Evolutionary conservation across 2,329 filamentous ascomycete genomes (phyloP).

Genomic region (Paecilomyces formosus): DNA sequence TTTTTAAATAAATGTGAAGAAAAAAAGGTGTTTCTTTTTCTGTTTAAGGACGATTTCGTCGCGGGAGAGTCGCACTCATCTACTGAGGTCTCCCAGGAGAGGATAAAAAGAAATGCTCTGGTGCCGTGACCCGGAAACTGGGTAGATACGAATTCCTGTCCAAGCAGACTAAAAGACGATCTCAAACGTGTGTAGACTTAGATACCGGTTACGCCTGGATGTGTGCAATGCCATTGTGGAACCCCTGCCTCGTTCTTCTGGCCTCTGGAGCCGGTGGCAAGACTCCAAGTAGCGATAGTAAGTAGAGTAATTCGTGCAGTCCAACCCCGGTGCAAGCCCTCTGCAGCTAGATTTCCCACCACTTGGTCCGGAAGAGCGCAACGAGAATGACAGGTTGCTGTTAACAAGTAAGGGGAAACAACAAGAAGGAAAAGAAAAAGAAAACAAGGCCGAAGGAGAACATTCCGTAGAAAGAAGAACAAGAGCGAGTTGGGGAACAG

Average conservation of each 20-base stretch:
- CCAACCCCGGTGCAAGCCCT: neutral
- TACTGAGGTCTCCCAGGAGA: neutral
- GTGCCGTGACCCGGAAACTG: neutral
- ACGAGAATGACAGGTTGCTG: slow-evolving; percentile 1
- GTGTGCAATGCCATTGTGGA: slow-evolving; percentile 9
- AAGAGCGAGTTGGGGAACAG: slow-evolving; percentile 5
- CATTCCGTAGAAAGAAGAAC: neutral
- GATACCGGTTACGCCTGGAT: slow-evolving; percentile 18
- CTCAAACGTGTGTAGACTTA: slow-evolving; percentile 12
- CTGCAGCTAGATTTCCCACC: neutral
- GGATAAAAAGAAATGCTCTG: neutral
- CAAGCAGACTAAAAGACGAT: slow-evolving; percentile 7
- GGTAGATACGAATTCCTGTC: slow-evolving; percentile 3
- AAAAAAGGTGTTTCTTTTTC: neutral
- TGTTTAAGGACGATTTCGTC: neutral
- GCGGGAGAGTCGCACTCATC: neutral
- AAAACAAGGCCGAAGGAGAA: slow-evolving; percentile 1
- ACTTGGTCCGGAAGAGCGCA: neutral
- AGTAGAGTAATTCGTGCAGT: neutral
- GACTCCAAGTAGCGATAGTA: neutral
- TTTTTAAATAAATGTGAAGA: neutral
- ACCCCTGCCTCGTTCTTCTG: slow-evolving; percentile 1
- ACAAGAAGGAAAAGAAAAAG: slow-evolving; percentile 3
- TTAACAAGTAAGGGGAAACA: neutral
- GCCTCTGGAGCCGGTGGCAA: neutral